Conservation (phyloP, 176 grass and related monocot species). For the Lolium multiflorum region DNA sequence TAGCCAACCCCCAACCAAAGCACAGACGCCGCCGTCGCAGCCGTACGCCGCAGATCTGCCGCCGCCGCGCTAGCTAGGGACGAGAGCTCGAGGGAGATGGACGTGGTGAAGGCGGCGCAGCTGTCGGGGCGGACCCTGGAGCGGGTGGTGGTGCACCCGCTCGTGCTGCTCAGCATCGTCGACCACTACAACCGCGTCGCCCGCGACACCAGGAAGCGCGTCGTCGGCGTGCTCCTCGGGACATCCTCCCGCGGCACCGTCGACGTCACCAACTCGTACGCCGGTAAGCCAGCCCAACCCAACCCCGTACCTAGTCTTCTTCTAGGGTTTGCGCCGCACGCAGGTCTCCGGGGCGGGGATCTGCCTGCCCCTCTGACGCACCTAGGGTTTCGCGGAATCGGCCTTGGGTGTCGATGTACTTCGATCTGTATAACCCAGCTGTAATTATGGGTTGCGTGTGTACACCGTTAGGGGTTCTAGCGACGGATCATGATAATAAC, state of each 20-base stretch:
- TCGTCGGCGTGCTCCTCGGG: conserved; percentile 89
- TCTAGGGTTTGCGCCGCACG: conserved; percentile 37
- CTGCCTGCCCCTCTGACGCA: neutral
- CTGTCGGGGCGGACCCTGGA: conserved; percentile 75
- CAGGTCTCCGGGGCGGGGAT: neutral
- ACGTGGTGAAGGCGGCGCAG: neutral
- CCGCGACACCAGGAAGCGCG: conserved; percentile 83
- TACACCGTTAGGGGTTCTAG: neutral
- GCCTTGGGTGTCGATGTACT: too few relatives aligned
- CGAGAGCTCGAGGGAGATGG: neutral
- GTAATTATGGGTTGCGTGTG: too few relatives aligned
- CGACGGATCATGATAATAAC: neutral
- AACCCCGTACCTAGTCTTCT: neutral
- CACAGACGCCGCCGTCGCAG: too few relatives aligned
- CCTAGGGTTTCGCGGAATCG: too few relatives aligned
- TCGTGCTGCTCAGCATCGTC: conserved; percentile 94
- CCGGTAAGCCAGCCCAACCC: conserved; percentile 53
- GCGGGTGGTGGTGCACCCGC: conserved; percentile 81
- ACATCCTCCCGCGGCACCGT: conserved; percentile 76
- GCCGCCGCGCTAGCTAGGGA: neutral
- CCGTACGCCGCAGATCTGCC: neutral
- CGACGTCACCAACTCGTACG: conserved; percentile 97
- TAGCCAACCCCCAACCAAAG: too few relatives aligned
- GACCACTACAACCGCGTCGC: conserved; percentile 99
- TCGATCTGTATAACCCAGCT: too few relatives aligned